Evolutionary conservation across 2,329 filamentous ascomycete genomes (phyloP), one percentile per base, ranked within the genome.

Genomic region (Monilinia laxa): DNA sequence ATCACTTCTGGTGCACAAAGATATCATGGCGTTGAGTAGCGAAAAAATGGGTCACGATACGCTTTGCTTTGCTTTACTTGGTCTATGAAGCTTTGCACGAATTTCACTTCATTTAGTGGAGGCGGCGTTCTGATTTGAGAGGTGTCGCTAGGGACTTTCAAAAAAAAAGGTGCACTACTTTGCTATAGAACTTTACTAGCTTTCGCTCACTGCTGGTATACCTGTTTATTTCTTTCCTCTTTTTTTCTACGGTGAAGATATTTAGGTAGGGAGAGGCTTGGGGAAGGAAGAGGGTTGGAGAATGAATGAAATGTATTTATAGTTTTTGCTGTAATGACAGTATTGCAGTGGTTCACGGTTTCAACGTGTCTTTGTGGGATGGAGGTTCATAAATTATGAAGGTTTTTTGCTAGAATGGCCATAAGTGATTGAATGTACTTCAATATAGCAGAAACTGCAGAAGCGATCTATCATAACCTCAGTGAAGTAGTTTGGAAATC

Each of bases 11-110:
- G 71, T 68, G 65, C 68, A 71, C 65, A 69, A 58, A 71, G 62
- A 55, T 72, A 69, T 72, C 68, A 67, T 67, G 71, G 73, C 70
- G 72, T 68, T 64, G 58, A 70, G 69, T 65, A 69, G 70, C 70
- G 70, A 70, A 72, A 71, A 42, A 20, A 42, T 25, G 58, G 53
- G 55, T 62, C 55, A 65, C 49, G 57, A 66, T 62, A 62, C 25
- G 51, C 64, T 62, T 63, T 52, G 55, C 53, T 56, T 69, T 20
- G 51, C 64, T 62, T 63, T 52, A 49, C 53, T 56, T 69, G 58
- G 69, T 66, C 55, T 67, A 63, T 42, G 45, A 66, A 62, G 57
- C n/a, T 65, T 65, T 54, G 63, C 59, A 72, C 60, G 69, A 68
- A 67, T 62, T 68, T 49, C 49, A 45, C 35, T 49, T 63, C 57